A percentile compares a stretch with the other conserved stretches of the same genome.
These are phyloP conservation scores for Cocos nucifera DNA, from an alignment of 176 grass and related monocot species.

Conservation along the genomic window DNA sequence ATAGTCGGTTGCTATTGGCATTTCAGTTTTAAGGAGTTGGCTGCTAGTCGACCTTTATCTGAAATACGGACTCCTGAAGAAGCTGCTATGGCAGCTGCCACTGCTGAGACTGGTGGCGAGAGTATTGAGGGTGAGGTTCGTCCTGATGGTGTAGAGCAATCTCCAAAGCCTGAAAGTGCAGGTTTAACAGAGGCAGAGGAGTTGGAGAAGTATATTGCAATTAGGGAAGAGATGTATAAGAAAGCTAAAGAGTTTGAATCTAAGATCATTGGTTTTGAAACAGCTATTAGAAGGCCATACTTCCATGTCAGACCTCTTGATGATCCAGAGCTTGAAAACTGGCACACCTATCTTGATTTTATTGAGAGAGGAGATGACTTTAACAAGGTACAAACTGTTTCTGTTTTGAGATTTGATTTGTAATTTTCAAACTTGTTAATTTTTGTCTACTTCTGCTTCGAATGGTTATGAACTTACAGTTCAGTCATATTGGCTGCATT, in stretches of 20 bases:
- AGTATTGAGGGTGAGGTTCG: conserved; percentile 29
- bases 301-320: conserved; percentile 98
- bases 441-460: conserved; percentile 38
- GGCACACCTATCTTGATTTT: conserved; percentile 96
- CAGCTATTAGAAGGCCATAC: conserved; percentile 97
- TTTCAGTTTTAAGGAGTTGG: conserved; percentile 81
- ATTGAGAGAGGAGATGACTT: conserved; percentile 90
- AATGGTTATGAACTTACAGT: conserved; percentile 75
- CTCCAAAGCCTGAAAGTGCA: conserved; percentile 37
- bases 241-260: conserved; percentile 97
- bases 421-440: conserved; percentile 36
- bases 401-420: conserved; percentile 14
- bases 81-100: conserved; percentile 28
- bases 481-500: conserved; percentile 92
- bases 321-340: conserved; percentile 96
- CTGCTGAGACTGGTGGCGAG: conserved; percentile 32
- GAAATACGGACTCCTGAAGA: conserved; percentile 75
- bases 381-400: conserved; percentile 64
- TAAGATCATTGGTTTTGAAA: conserved; percentile 89
- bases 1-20: neutral
- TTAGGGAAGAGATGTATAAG: conserved; percentile 93
- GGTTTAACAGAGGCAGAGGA: conserved; percentile 60
- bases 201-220: conserved; percentile 65
- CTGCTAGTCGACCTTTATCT: conserved; percentile 41
- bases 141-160: conserved; percentile 40